Evolutionary conservation across 768 basidiomycete genomes (phyloP).

Genomic region (Lentinula detonsa): DNA sequence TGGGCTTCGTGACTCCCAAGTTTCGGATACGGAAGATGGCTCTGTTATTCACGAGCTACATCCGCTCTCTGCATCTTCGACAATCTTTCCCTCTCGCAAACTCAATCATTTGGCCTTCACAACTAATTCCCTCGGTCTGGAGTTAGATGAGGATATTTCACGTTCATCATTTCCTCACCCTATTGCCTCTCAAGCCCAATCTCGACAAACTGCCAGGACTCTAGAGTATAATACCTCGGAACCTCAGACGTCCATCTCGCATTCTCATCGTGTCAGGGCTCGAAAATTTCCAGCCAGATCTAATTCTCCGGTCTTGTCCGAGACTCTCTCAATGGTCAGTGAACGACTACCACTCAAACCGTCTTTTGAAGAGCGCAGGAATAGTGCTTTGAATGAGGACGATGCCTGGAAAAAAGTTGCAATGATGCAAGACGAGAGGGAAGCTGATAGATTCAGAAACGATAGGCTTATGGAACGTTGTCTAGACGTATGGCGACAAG

Average conservation of each 20-base stretch:
- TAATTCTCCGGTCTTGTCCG: background rate
- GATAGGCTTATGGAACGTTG: slow-evolving; percentile 62
- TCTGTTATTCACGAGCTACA: background rate
- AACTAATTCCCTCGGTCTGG: slow-evolving; percentile 12
- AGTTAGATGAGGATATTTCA: slow-evolving; percentile 10
- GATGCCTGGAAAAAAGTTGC: slow-evolving; percentile 76
- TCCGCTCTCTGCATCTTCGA: background rate
- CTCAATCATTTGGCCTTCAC: slow-evolving; percentile 23
- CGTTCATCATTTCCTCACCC: slow-evolving; percentile 4
- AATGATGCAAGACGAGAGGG: slow-evolving; percentile 62
- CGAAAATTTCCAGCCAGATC: slow-evolving; percentile 14
- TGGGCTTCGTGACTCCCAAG: background rate
- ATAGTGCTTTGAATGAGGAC: slow-evolving; percentile 56
- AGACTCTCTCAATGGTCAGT: background rate
- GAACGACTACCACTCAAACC: background rate
- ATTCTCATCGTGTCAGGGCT: slow-evolving; percentile 42
- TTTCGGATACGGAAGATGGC: background rate
- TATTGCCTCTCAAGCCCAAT: slow-evolving; percentile 7
- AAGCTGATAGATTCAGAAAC: slow-evolving; percentile 64
- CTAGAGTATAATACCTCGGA: slow-evolving; percentile 30
- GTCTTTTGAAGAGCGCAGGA: slow-evolving; percentile 33
- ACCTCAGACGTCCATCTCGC: slow-evolving; percentile 33
- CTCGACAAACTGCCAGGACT: slow-evolving; percentile 14
- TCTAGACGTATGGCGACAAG: slow-evolving; percentile 72
- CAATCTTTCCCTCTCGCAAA: background rate